Evolutionary conservation across 108 stramenopile species (phyloP).

Genomic region (Cyclotella sp.): DNA sequence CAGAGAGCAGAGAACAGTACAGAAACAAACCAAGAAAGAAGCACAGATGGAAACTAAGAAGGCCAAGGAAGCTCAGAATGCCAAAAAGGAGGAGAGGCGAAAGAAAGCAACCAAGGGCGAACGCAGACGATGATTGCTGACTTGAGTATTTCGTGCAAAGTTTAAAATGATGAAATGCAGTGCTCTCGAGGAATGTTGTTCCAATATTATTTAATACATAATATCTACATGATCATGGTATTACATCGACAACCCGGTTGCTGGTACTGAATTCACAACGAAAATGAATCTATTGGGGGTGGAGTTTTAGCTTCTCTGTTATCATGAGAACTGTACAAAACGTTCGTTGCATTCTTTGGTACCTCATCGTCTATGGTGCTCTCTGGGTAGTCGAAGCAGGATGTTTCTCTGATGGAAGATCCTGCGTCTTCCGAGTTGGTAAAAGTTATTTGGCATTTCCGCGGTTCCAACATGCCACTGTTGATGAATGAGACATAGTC

Average conservation of each 20-base stretch:
- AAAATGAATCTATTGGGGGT: conserved; percentile 22
- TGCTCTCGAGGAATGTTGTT: too few relatives aligned
- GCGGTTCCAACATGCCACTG: neutral
- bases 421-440: conserved; percentile 12
- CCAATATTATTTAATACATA: too few relatives aligned
- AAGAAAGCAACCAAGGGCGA: conserved; percentile 67
- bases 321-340: neutral
- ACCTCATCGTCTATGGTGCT: conserved; percentile 1
- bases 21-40: conserved; percentile 35
- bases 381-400: conserved; percentile 28
- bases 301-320: conserved; percentile 10
- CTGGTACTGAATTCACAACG: conserved; percentile 9
- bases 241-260: too few relatives aligned
- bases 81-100: conserved; percentile 78
- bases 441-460: conserved; percentile 18
- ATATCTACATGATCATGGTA: conserved; percentile 14
- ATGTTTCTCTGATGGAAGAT: conserved; percentile 28
- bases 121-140: too few relatives aligned
- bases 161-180: too few relatives aligned
- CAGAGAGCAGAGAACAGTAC: conserved; percentile 30
- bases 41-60: conserved; percentile 44
- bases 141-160: too few relatives aligned
- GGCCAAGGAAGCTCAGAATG: too few relatives aligned
- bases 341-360: neutral
- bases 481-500: conserved; percentile 25